A percentile compares a stretch with the other conserved stretches of the same genome.
These are phyloP conservation scores for Claviceps africana DNA, from an alignment of 2,329 filamentous ascomycete species.

Conservation along the genomic window DNA sequence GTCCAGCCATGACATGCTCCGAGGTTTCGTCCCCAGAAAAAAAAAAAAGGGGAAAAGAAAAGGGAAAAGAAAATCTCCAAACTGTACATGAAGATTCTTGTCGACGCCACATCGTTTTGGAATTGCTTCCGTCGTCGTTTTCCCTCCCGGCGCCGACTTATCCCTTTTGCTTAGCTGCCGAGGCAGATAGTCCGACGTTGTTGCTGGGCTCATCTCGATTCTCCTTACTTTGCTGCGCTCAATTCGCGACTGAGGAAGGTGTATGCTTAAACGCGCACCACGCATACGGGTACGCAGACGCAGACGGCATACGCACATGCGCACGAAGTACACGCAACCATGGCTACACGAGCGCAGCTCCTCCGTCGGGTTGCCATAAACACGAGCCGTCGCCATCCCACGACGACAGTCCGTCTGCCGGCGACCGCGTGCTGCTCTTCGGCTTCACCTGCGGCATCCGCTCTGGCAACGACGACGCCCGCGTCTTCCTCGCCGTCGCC, in stretches of 20 bases:
- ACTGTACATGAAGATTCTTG: not conserved
- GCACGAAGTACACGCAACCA: not conserved
- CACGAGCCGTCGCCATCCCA: not conserved
- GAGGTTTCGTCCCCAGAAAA: not conserved
- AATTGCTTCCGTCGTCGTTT: not conserved
- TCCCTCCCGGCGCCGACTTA: not conserved
- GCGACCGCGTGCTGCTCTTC: not conserved
- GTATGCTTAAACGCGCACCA: not conserved
- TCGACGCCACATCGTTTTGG: not conserved
- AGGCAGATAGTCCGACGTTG: not conserved
- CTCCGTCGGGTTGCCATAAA: conserved; percentile 1
- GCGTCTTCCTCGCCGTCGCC: conserved; percentile 8
- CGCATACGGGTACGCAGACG: not conserved
- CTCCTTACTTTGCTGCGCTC: not conserved
- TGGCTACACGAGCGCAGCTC: conserved; percentile 5
- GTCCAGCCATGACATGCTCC: not conserved
- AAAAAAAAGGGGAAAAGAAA: not conserved
- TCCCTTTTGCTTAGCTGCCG: not conserved
- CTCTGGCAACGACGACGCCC: conserved; percentile 9
- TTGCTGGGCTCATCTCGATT: not conserved
- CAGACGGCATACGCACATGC: not conserved
- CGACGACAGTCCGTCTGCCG: not conserved
- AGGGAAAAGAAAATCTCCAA: too few relatives aligned
- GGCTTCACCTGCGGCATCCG: conserved; percentile 1
- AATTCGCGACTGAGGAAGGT: not conserved